Conservation (phyloP, 2,329 filamentous ascomycete species). For the Fonsecaea multimorphosa region DNA sequence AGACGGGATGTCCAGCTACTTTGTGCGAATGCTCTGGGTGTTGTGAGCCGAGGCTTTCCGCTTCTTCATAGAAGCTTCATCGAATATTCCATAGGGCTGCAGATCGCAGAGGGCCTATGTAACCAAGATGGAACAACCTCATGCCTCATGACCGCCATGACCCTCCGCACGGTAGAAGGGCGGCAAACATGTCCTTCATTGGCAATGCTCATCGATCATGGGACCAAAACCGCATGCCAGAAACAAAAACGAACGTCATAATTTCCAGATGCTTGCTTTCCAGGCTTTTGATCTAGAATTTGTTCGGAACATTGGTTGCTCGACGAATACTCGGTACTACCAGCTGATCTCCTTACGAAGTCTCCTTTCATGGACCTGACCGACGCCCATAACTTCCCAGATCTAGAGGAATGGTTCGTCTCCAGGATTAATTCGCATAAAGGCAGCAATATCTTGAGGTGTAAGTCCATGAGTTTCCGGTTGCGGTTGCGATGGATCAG, state of each 20-base stretch:
- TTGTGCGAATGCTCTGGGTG: not conserved
- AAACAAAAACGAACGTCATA: not conserved
- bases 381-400: not conserved
- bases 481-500: conserved; percentile 5
- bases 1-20: not conserved
- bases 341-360: not conserved
- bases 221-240: not conserved
- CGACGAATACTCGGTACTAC: not conserved
- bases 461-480: conserved; percentile 17
- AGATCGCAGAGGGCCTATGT: conserved; percentile 8
- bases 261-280: not conserved
- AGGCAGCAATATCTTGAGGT: conserved; percentile 32
- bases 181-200: not conserved
- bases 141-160: not conserved
- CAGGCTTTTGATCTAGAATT: not conserved
- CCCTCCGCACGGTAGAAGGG: not conserved
- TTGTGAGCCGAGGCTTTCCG: not conserved
- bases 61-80: conserved; percentile 6
- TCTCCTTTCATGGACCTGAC: not conserved
- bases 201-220: not conserved
- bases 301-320: not conserved
- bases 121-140: not conserved
- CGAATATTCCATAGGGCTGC: conserved; percentile 21
- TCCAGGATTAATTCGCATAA: conserved; percentile 34
- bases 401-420: conserved; percentile 28